phyloP scores from a whole-genome alignment of 1,284 basidiomycete species.

The Rhizopogon parksii region DNA sequence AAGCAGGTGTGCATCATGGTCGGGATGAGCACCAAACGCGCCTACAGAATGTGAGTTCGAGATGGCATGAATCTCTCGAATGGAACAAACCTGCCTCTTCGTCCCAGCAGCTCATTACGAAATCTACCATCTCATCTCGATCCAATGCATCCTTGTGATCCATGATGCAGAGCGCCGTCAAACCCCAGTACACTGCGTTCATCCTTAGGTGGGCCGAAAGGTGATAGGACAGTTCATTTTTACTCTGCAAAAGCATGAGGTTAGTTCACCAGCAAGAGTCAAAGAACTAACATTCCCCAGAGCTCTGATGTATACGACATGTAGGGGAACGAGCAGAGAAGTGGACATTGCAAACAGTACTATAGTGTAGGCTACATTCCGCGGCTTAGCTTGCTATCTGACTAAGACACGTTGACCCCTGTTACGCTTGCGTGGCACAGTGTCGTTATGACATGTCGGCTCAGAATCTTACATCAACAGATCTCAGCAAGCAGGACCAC shows the following conservation, averaged over 20 bases:
- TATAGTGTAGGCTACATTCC: too few relatives aligned
- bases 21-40: conserved; percentile 87
- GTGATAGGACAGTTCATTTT: conserved; percentile 88
- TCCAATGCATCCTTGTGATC: conserved; percentile 71
- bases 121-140: conserved; percentile 79
- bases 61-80: conserved; percentile 3
- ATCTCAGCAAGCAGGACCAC: conserved; percentile 33
- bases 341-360: neutral
- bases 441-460: neutral
- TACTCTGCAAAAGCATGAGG: conserved; percentile 43
- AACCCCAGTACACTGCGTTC: conserved; percentile 98
- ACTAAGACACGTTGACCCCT: too few relatives aligned
- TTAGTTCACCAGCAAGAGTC: conserved; percentile 2
- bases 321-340: conserved; percentile 30
- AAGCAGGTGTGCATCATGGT: conserved; percentile 88
- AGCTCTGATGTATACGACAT: conserved; percentile 52
- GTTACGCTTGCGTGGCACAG: too few relatives aligned
- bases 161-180: conserved; percentile 83
- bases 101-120: conserved; percentile 93
- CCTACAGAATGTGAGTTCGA: conserved; percentile 41
- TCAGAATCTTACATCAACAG: conserved; percentile 27
- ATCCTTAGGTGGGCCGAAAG: conserved; percentile 90
- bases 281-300: conserved; percentile 40
- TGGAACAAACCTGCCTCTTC: conserved; percentile 67
- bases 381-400: too few relatives aligned